Conservation (phyloP, 345 rosid genomes). For the Euphorbia peplus region DNA sequence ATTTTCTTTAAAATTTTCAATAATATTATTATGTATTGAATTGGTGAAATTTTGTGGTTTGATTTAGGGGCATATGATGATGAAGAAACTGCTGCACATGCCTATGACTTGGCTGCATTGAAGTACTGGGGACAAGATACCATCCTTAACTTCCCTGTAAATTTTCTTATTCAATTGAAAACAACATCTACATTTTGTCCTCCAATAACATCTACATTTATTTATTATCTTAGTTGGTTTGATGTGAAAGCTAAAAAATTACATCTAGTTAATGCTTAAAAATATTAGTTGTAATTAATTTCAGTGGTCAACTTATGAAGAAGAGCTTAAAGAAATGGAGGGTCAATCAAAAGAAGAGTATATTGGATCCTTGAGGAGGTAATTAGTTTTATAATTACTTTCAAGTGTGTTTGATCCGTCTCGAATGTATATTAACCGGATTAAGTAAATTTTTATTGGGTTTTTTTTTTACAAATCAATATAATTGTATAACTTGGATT, state of each 20-base stretch:
- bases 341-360: slow-evolving; percentile 77
- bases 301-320: slow-evolving; percentile 54
- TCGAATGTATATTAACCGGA: no score
- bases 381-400: no score
- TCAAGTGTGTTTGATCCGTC: no score
- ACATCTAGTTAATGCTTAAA: background rate
- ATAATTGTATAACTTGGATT: no score
- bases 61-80: slow-evolving; percentile 76
- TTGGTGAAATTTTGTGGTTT: background rate
- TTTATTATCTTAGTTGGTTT: no score
- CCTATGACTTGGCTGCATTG: slow-evolving; percentile 93
- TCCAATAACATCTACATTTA: no score
- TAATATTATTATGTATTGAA: no score
- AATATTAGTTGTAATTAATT: background rate
- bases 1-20: no score
- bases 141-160: slow-evolving; percentile 83
- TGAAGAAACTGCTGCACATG: slow-evolving; percentile 92
- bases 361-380: slow-evolving; percentile 88
- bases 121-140: slow-evolving; percentile 92
- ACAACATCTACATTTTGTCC: no score
- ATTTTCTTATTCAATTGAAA: background rate
- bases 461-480: no score
- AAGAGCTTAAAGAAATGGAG: slow-evolving; percentile 75
- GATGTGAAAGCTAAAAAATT: background rate
- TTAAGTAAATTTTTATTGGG: no score